Percentiles rank a stretch among this genome's conserved stretches.
Conservation (phyloP, 1,284 basidiomycete genomes). For the Pyrrhoderma lamaoense region DNA sequence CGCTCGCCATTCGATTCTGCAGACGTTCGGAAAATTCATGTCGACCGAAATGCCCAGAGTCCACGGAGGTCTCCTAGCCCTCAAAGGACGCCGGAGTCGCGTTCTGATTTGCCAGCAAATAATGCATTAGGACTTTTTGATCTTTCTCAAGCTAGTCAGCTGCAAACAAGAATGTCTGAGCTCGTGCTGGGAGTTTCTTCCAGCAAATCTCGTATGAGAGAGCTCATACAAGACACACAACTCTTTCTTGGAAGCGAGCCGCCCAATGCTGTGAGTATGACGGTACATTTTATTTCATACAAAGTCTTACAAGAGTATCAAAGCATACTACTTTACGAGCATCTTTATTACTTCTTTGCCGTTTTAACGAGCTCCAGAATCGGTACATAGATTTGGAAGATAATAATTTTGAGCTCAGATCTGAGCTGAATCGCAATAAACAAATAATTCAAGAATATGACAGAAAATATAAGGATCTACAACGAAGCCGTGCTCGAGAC, state of each 20-base stretch:
- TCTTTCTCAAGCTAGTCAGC: conserved; percentile 1
- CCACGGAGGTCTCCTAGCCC: not conserved
- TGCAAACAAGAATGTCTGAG: conserved; percentile 11
- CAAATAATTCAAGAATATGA: conserved; percentile 11
- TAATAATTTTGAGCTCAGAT: conserved; percentile 3
- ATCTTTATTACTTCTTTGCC: conserved; percentile 15
- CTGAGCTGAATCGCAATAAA: conserved; percentile 8
- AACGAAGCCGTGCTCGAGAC: conserved; percentile 10
- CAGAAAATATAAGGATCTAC: conserved; percentile 11
- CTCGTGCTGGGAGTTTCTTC: conserved; percentile 5
- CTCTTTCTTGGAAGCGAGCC: conserved; percentile 11
- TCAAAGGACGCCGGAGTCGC: not conserved
- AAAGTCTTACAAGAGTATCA: no score
- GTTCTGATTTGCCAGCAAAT: not conserved
- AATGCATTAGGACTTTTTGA: conserved; percentile 12
- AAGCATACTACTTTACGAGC: conserved; percentile 12
- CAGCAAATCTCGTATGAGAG: conserved; percentile 9
- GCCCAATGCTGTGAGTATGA: conserved; percentile 7
- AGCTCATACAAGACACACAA: conserved; percentile 14
- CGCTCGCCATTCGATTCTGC: conserved; percentile 14
- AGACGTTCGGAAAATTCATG: conserved; percentile 13
- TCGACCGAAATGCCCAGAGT: conserved; percentile 12
- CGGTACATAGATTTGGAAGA: conserved; percentile 11
- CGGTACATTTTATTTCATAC: not conserved
- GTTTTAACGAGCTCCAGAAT: conserved; percentile 11